These are phyloP conservation scores for Tetraselmis striata DNA, from an alignment of 139 green algal species.

Conservation along the genomic window DNA sequence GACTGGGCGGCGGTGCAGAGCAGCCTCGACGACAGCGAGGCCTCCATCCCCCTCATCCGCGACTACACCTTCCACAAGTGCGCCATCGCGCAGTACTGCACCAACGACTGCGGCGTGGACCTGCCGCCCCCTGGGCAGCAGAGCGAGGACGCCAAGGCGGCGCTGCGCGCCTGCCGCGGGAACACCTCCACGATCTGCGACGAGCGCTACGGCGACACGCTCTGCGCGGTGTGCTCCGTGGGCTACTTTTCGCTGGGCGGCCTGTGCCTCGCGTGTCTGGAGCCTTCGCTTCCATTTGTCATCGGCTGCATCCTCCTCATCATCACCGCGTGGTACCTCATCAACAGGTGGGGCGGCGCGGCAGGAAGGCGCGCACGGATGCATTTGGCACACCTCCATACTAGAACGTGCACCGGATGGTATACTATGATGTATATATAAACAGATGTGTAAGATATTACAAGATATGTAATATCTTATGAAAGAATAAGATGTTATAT, in stretches of 20 bases:
- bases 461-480: too few relatives aligned
- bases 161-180: background rate
- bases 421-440: too few relatives aligned
- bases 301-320: background rate
- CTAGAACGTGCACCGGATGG: too few relatives aligned
- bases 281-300: background rate
- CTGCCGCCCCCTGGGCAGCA: background rate
- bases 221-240: background rate
- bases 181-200: background rate
- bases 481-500: too few relatives aligned
- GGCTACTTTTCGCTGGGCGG: background rate
- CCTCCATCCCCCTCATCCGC: background rate
- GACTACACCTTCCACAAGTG: background rate
- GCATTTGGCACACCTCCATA: too few relatives aligned
- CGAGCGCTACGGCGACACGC: background rate
- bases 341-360: too few relatives aligned
- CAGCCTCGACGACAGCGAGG: background rate
- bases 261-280: background rate
- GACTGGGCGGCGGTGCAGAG: background rate
- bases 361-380: too few relatives aligned
- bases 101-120: background rate
- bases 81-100: background rate
- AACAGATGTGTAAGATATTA: too few relatives aligned
- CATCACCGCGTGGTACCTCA: background rate
- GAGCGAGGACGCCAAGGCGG: background rate